These are phyloP conservation scores for Lepidium campestre DNA, from an alignment of 441 rosid genomes.

Conservation along the genomic window DNA sequence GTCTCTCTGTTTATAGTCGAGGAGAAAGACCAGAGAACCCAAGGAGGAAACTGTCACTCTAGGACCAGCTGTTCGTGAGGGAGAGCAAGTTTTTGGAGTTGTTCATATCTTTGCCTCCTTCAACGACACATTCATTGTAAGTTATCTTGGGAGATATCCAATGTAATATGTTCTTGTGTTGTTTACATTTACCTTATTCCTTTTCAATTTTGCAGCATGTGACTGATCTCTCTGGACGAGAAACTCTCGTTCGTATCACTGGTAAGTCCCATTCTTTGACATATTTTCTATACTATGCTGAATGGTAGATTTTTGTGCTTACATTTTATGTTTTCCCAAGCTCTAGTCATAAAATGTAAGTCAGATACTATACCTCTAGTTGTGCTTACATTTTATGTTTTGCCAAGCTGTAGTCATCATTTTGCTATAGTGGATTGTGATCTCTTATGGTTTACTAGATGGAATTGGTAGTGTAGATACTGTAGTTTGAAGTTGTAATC, in stretches of 20 bases:
- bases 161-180: not conserved
- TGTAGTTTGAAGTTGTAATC: not conserved
- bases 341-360: too few species aligned
- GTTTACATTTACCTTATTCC: not conserved
- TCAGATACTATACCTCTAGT: too few species aligned
- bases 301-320: not conserved
- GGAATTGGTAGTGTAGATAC: not conserved
- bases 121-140: slow-evolving; percentile 50
- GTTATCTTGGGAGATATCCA: not conserved
- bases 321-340: not conserved
- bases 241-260: slow-evolving; percentile 71
- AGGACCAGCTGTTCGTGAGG: slow-evolving; percentile 61
- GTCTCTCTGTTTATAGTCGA: slow-evolving; percentile 29
- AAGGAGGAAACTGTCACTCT: slow-evolving; percentile 61
- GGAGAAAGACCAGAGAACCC: slow-evolving; percentile 50
- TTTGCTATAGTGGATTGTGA: not conserved
- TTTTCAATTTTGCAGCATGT: slow-evolving; percentile 45
- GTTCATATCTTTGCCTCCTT: slow-evolving; percentile 70
- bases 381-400: not conserved
- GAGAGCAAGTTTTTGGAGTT: slow-evolving; percentile 57
- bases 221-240: slow-evolving; percentile 69
- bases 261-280: slow-evolving; percentile 29
- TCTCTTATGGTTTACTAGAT: not conserved
- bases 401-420: not conserved
- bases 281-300: not conserved